A percentile compares a stretch with the other conserved stretches of the same genome.
Evolutionary conservation across 257 asterid genomes (phyloP).

Genomic region (Solanum bukasovii): DNA sequence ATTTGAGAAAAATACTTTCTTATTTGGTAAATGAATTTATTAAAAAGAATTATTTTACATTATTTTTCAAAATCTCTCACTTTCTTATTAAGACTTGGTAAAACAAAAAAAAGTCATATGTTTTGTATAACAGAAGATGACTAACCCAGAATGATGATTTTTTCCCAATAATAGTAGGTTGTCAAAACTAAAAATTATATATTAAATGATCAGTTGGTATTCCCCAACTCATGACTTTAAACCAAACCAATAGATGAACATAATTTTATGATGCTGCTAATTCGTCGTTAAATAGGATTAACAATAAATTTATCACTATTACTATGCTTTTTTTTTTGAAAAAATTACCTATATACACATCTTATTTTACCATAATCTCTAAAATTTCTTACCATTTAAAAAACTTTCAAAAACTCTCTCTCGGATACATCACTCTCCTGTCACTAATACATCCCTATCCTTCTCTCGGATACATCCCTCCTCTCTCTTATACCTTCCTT

Average conservation of each 20-base stretch:
- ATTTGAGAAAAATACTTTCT: neutral
- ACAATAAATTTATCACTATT: too few relatives aligned
- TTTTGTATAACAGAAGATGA: neutral
- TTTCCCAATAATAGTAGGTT: neutral
- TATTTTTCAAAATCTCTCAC: neutral
- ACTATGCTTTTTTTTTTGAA: too few relatives aligned
- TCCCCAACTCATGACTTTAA: too few relatives aligned
- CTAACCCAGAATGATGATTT: neutral
- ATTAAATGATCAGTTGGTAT: neutral
- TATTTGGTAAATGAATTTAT: neutral
- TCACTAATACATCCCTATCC: too few relatives aligned
- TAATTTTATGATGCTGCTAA: neutral
- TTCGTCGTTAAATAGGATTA: too few relatives aligned
- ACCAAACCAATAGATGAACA: neutral
- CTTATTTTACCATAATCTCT: too few relatives aligned
- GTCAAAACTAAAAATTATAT: neutral
- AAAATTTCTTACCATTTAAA: too few relatives aligned
- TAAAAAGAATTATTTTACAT: neutral
- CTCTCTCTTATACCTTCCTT: too few relatives aligned
- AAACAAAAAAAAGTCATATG: neutral
- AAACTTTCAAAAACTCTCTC: too few relatives aligned
- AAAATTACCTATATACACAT: too few relatives aligned
- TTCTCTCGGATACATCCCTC: too few relatives aligned
- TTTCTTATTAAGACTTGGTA: neutral
- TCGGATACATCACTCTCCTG: too few relatives aligned